phyloP scores from a whole-genome alignment of 768 basidiomycete genomes.

The Leccinum subtestaceum region DNA sequence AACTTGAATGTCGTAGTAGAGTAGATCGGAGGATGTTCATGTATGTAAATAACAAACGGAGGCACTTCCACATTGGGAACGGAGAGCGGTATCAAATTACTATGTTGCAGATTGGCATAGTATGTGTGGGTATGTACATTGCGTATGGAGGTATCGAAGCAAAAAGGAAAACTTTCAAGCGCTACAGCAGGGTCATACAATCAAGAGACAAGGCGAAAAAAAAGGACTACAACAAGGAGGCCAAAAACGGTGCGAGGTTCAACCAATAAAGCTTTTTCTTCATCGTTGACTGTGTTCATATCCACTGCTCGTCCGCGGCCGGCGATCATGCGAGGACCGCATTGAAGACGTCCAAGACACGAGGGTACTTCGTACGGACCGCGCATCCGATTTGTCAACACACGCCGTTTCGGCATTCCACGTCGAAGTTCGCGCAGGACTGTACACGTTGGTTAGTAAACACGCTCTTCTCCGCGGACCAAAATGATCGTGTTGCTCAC shows the following conservation, averaged over 20 bases:
- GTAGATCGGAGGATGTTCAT: slow-evolving; percentile 9
- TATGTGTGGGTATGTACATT: neutral
- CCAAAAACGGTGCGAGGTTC: too few species aligned
- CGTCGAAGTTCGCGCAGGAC: slow-evolving; percentile 9
- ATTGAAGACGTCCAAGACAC: slow-evolving; percentile 5
- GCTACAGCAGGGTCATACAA: slow-evolving; percentile 12
- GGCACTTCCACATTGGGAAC: neutral
- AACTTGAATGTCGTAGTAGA: slow-evolving; percentile 4
- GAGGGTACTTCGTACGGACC: neutral
- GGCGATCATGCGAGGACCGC: neutral
- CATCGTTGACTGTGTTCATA: slow-evolving; percentile 19
- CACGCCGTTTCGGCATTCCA: neutral
- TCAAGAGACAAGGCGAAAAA: neutral
- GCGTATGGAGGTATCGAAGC: neutral
- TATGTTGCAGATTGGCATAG: too few species aligned
- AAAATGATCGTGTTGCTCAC: slow-evolving; percentile 20
- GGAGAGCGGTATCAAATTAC: neutral
- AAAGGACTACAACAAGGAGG: neutral
- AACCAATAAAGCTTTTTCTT: neutral
- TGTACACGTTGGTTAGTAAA: slow-evolving; percentile 2
- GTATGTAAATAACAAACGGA: neutral
- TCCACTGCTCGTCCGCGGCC: slow-evolving; percentile 1
- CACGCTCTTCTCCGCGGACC: neutral
- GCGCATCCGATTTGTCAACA: slow-evolving; percentile 6
- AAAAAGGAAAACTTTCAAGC: neutral